Base-by-base conservation (phyloP, 805 yeast species). In the Barnettozyma populi region DNA sequence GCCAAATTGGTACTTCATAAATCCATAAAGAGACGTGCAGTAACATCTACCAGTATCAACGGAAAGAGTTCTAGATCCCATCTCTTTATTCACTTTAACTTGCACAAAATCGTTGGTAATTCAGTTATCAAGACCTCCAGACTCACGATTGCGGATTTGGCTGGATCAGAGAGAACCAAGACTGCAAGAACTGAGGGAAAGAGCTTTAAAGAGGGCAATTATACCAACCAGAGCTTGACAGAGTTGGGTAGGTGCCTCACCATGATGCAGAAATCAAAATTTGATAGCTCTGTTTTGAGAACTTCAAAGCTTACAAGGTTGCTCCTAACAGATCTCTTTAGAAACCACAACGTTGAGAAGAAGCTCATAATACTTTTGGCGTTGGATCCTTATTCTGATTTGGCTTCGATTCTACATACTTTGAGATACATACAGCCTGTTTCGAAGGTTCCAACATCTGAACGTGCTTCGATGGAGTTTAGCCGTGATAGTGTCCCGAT, bases 141-240 rank as follows among this genome's bases (percentile, higher is more conserved):
- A 42, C 60, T 78, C 24, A 72, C 76, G 0, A 59, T 79, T 37
- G 76, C 75, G 0, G 82, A 79, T 52, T 55, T 79, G 18, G 80
- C 82, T 2, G 80, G 82, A 1, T 67, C 78, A 8, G 82, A 78
- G 57, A 66, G 80, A 54, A 66, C 75, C 9, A 74, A 73, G 48
- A 51, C 64, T 11, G 73, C 80, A 1, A 67, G 67, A 46, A 72
- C 79, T 0, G 62, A 64, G 9, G 79, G 79, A 5, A 57, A 63
- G n/a, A 67, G 72, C 20, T 62, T 74, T 40, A 67, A 62, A 41
- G 82, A 78, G 51, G 75, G 78, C 16, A 69, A 74, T 43, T 68
- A 72, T 44, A 74, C 77, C 18, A 77, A 78, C 54, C 69, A 69
- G 37, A 73, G 79, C 9, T 60, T 76, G 44, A 71, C 78, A 50